Evolutionary conservation across 306 rosid species (phyloP), one percentile per base, ranked within the genome.

Genomic region (Lithocarpus polystachyus): DNA sequence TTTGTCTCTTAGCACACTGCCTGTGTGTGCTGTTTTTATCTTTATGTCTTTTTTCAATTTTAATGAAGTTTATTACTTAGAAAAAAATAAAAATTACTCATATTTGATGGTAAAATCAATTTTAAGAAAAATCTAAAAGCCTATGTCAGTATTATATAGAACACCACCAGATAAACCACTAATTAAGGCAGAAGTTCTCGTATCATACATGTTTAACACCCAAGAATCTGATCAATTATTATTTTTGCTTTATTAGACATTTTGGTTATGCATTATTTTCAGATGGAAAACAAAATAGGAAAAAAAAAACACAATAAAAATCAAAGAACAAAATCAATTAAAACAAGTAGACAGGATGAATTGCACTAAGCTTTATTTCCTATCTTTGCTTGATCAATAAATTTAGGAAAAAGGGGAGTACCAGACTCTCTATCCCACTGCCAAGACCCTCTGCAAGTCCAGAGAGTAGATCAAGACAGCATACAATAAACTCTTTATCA

Each of bases 381-480:
- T 31, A 31, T 29, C 17, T 56, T 33, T 74, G 22, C 67, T 56
- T 60, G 31, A 17, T 43, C 28, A 24, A 51, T 69, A 48, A 79
- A 62, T 62, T 86, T 61, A 29, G 14, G 79, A 69, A 56, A 52
- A 82, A 76, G 61, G 53, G 68, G 40, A 81, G 31, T 95, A 96
- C 99, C 99, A 96, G 83, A 79, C 98, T 96, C 90, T 96, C 98
- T 80, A 96, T 83, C 84, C 98, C 99, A 79, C 98, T 90, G 81
- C 99, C 99, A 83, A 93, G 99, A 85, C 98, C 99, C 85, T 96
- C 99, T 33, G 96, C 84, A 61, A 96, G 94, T 86, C 99, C 99
- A 73, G 99, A 96, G 72, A 96, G 97, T 75, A 96, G 88, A 89
- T 96, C 99, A 79, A 96, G 96, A 67, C 92, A 92, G 90, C 99